Conservation (phyloP, 2,329 filamentous ascomycete genomes). For the Talaromyces piceae region DNA sequence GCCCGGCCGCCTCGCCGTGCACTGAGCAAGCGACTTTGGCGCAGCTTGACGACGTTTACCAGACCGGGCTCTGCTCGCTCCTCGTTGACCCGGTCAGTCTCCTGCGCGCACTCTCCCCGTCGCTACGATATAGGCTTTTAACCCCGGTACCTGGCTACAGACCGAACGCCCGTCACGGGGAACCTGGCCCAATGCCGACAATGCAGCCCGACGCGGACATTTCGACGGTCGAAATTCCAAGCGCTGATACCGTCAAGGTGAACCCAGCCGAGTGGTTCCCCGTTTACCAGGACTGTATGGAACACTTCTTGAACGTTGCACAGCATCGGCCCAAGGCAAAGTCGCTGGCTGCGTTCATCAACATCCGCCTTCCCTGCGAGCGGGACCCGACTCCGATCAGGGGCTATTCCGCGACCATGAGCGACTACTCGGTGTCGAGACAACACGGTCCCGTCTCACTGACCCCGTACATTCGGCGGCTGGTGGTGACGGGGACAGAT, state of each 20-base stretch:
- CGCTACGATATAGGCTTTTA: not conserved
- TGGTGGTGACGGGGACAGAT: conserved; percentile 90
- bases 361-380: conserved; percentile 85
- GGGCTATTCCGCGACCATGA: conserved; percentile 28
- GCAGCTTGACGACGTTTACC: conserved; percentile 4
- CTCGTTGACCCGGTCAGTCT: conserved; percentile 5
- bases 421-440: too few species aligned
- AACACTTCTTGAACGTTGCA: conserved; percentile 81
- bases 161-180: not conserved
- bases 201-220: conserved; percentile 5
- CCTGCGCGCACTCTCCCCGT: not conserved
- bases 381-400: conserved; percentile 41
- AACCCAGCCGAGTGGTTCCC: conserved; percentile 83
- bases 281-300: conserved; percentile 75
- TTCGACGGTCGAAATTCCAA: conserved; percentile 2
- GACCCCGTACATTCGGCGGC: conserved; percentile 80
- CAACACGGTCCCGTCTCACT: conserved; percentile 52
- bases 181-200: not conserved
- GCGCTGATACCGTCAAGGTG: conserved; percentile 38
- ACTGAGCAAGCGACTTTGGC: conserved; percentile 9
- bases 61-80: not conserved
- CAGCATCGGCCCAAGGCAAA: conserved; percentile 75
- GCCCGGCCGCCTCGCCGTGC: conserved; percentile 3
- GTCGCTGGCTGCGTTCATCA: conserved; percentile 80
- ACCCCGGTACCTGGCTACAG: not conserved